Conservation (phyloP, 768 basidiomycete species). For the Boletus rubroflammeus region DNA sequence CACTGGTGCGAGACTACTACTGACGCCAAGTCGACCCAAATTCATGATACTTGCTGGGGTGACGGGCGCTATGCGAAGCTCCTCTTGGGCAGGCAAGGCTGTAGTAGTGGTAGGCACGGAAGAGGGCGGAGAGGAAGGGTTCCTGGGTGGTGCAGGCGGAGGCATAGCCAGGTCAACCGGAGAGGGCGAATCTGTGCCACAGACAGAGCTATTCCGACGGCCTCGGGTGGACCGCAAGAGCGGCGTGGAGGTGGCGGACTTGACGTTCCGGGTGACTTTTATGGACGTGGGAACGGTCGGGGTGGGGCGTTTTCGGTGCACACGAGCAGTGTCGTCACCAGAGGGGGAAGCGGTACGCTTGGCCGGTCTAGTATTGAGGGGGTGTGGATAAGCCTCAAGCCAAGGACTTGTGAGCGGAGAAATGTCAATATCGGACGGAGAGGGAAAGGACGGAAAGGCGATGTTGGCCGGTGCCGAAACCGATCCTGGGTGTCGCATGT, state of each 20-base stretch:
- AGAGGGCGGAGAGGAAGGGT: slow-evolving; percentile 14
- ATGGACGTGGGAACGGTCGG: slow-evolving; percentile 32
- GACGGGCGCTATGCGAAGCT: slow-evolving; percentile 59
- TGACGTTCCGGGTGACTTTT: slow-evolving; percentile 29
- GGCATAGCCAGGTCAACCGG: slow-evolving; percentile 90
- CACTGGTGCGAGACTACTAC: slow-evolving; percentile 40
- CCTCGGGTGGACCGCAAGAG: slow-evolving; percentile 45
- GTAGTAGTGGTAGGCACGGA: slow-evolving; percentile 1
- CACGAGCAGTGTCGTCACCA: slow-evolving; percentile 46
- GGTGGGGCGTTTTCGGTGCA: slow-evolving; percentile 52
- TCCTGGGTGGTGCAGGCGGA: slow-evolving; percentile 62
- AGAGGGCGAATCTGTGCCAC: slow-evolving; percentile 64
- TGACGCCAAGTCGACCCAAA: slow-evolving; percentile 59
- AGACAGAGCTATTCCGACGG: slow-evolving; percentile 41
- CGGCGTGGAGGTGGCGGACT: slow-evolving; percentile 60
- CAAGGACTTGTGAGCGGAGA: slow-evolving; percentile 81
- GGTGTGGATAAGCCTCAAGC: slow-evolving; percentile 57
- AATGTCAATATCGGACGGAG: slow-evolving; percentile 60
- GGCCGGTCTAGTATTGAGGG: slow-evolving; percentile 22
- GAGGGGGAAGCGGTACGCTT: slow-evolving; percentile 60
- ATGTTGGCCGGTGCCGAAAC: slow-evolving; percentile 72
- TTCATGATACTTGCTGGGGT: slow-evolving; percentile 95
- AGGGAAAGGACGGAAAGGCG: slow-evolving; percentile 55
- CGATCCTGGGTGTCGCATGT: slow-evolving; percentile 38
- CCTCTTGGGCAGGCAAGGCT: slow-evolving; percentile 12